Base-by-base conservation (phyloP, 345 rosid genomes). In the Brassica cretica region DNA sequence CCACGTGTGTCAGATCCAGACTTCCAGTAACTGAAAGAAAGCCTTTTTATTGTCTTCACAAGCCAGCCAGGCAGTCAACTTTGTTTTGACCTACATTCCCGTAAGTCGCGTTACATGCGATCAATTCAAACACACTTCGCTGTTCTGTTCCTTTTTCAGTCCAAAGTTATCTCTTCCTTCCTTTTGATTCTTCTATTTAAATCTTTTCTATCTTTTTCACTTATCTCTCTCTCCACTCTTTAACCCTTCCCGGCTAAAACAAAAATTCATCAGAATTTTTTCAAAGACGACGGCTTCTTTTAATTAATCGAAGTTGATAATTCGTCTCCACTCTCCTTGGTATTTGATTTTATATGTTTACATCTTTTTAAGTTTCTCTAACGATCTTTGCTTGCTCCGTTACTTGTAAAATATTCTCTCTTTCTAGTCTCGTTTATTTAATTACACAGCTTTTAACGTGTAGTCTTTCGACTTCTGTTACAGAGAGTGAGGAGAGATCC, bases 51-150 rank as follows among this genome's bases (percentile, higher is more conserved):
- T 18, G 68, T 46, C 61, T 73, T 49, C 24, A 49, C 71, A 53
- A 55, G 58, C 29, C 16, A 39, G 44, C 16, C 6, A 44, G 56
- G 19, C 11, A 75, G 80, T 70, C 75, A 71, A 39, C 66, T 15
- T 37, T 37, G 10, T 2, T 15, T 44, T 49, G 62, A 76, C 80
- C 76, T 35, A 64, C 5, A 55, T 61, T 30, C 51, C 24, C 46
- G 71, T 71, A 71, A 65, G 76, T 71, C 81, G 66, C 72, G 66
- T 78, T 67, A 78, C 66, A 65, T 65, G 67, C 8, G 76, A 64
- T 65, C 71, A 29, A 5, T 65, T 65, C 25, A 55, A 56, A 74
- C 59, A 51, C 37, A 76, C 70, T 70, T 63, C 39, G 21, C 24
- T 77, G 70, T 70, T 35, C 59, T 77, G 75, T 70, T 58, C 73